These are phyloP conservation scores for Trichoderma asperellum DNA, from an alignment of 2,329 filamentous ascomycete genomes.

Conservation along the genomic window DNA sequence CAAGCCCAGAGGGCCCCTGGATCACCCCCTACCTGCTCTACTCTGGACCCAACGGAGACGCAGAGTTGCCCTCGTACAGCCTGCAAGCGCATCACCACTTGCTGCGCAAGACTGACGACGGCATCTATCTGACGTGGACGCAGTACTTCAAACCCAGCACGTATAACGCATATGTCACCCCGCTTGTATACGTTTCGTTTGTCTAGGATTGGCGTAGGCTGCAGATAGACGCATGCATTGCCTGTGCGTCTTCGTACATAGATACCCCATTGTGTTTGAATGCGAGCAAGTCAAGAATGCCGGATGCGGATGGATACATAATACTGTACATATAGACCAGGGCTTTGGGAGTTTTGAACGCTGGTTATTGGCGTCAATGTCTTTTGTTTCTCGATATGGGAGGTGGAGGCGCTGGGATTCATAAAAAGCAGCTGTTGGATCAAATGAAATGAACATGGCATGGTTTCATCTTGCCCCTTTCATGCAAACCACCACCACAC, in stretches of 20 bases:
- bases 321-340: background rate
- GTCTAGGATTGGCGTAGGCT: constrained; percentile 19
- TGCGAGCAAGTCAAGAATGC: background rate
- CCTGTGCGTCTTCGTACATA: background rate
- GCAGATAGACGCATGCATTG: constrained; percentile 14
- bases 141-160: constrained; percentile 29
- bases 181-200: constrained; percentile 30
- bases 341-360: background rate
- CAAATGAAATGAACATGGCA: background rate
- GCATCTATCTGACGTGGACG: constrained; percentile 31
- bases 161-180: constrained; percentile 29
- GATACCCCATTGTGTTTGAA: constrained; percentile 9
- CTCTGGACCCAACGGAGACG: constrained; percentile 24
- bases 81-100: constrained; percentile 29
- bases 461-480: background rate
- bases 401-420: background rate
- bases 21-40: constrained; percentile 28
- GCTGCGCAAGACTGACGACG: constrained; percentile 25
- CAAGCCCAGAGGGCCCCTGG: constrained; percentile 30
- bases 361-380: background rate
- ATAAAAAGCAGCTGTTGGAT: background rate
- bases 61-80: constrained; percentile 27
- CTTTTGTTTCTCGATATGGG: background rate
- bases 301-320: constrained; percentile 4
- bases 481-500: background rate